A percentile compares a stretch with the other conserved stretches of the same genome.
Evolutionary conservation across 2,329 filamentous ascomycete species (phyloP).

Genomic region (Colletotrichum liaoningense): DNA sequence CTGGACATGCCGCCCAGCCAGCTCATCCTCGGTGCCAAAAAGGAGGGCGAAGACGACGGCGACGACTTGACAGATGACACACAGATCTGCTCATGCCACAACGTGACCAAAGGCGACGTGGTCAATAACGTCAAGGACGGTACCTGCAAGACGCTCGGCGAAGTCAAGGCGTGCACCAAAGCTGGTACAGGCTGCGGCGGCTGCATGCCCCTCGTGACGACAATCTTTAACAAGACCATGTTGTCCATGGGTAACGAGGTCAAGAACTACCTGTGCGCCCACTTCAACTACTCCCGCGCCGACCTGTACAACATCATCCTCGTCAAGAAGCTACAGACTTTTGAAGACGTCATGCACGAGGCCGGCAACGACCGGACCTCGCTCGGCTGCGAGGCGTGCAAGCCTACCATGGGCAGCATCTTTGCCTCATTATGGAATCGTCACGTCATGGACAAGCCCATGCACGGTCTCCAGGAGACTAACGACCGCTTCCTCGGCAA

Average conservation of each 20-base stretch:
- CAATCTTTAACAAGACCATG: slow-evolving; percentile 93
- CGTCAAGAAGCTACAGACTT: slow-evolving; percentile 79
- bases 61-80: slow-evolving; percentile 87
- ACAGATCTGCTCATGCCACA: slow-evolving; percentile 93
- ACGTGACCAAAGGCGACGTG: slow-evolving; percentile 88
- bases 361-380: slow-evolving; percentile 78
- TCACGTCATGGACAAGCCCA: slow-evolving; percentile 78
- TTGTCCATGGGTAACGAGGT: slow-evolving; percentile 86
- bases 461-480: slow-evolving; percentile 86
- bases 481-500: slow-evolving; percentile 91
- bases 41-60: slow-evolving; percentile 77
- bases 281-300: slow-evolving; percentile 85
- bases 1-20: slow-evolving; percentile 83
- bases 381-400: slow-evolving; percentile 89
- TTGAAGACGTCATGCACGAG: slow-evolving; percentile 81
- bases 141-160: slow-evolving; percentile 82
- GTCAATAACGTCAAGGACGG: slow-evolving; percentile 79
- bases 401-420: slow-evolving; percentile 84
- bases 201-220: slow-evolving; percentile 88
- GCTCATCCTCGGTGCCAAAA: slow-evolving; percentile 83
- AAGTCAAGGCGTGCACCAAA: slow-evolving; percentile 91
- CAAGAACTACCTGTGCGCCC: slow-evolving; percentile 85
- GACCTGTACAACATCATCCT: slow-evolving; percentile 93
- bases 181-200: slow-evolving; percentile 92
- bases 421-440: slow-evolving; percentile 86